Conservation (phyloP, 345 rosid genomes). For the Moricandia moricandioides region DNA sequence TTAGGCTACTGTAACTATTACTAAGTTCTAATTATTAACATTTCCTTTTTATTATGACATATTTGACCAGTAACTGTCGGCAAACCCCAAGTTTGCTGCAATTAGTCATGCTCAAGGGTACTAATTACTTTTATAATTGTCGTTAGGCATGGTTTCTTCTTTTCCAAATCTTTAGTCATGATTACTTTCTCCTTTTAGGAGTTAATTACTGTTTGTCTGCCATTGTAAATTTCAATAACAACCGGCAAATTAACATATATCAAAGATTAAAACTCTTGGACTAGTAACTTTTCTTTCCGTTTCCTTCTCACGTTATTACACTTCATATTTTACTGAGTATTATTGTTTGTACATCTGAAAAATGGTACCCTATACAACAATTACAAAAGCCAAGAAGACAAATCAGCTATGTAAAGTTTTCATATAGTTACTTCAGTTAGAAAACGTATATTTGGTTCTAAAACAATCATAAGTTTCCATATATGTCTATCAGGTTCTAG, state of each 20-base stretch:
- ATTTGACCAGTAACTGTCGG: slow-evolving; percentile 34
- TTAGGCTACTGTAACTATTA: neutral
- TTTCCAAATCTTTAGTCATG: slow-evolving; percentile 8
- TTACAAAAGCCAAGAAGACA: slow-evolving; percentile 8
- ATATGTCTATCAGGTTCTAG: neutral
- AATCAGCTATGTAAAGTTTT: neutral
- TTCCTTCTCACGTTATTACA: slow-evolving; percentile 24
- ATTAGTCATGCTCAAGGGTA: slow-evolving; percentile 29
- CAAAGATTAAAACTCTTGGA: slow-evolving; percentile 22
- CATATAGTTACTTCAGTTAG: neutral
- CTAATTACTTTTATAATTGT: slow-evolving; percentile 24
- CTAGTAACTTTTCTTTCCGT: slow-evolving; percentile 2
- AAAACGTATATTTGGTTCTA: neutral
- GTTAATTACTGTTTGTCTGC: slow-evolving; percentile 33
- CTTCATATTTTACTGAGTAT: slow-evolving; percentile 11
- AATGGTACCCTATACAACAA: neutral
- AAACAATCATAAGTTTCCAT: too few relatives aligned
- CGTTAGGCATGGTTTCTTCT: slow-evolving; percentile 11
- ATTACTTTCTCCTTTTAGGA: slow-evolving; percentile 21
- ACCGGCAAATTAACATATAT: slow-evolving; percentile 25
- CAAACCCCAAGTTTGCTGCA: slow-evolving; percentile 35
- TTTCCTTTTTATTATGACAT: slow-evolving; percentile 4
- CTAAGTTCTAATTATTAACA: neutral
- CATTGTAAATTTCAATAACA: slow-evolving; percentile 25
- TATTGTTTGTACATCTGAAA: neutral